Base-by-base conservation (phyloP, 2,329 filamentous ascomycete species). In the Aspergillus awamori region DNA sequence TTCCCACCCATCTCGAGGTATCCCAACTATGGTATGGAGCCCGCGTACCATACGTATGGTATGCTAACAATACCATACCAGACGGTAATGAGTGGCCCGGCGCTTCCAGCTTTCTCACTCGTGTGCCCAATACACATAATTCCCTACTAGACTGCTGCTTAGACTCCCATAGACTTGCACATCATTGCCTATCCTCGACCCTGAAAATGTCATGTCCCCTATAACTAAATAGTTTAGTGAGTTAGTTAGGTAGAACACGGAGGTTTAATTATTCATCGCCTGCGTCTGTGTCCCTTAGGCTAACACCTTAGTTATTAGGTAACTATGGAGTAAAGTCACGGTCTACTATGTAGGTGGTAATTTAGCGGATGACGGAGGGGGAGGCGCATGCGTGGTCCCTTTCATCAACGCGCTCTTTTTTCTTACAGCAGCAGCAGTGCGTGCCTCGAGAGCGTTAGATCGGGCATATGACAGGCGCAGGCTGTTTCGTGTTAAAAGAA, bases 101-200 rank as follows among this genome's bases (percentile, higher is more conserved):
- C 49, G 39, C 51, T 39, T 39, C 39, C 24, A 26, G 26, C 22
- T 36, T 36, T 20, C 22, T 28, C 30, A 20, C 51, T 45, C 53
- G 24, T 55, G 53, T 56, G 53, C 43, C n/a, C 39, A 33, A 56
- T 45, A 45, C n/a, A 17, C 8, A 47, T 20, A 22, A 56, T 59
- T 30, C n/a, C 5, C 43, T 24, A 59, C 52, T 56, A 55, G 45
- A 56, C 53, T 36, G 53, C 43, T 47, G 28, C 48, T 53, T 58
- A 58, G 24, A 48, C 39, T 36, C 28, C 43, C 39, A 51, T 56
- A 59, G 57, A 59, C 57, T 26, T 59, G 41, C 53, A 47, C 43
- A 56, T 56, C 53, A 47, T 33, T 56, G 26, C 53, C 41, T 45
- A 24, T 45, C 53, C 53, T 28, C 47, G 39, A 47, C 39, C 53